phyloP scores from a whole-genome alignment of 768 basidiomycete species.

The Leccinum barrowsii region DNA sequence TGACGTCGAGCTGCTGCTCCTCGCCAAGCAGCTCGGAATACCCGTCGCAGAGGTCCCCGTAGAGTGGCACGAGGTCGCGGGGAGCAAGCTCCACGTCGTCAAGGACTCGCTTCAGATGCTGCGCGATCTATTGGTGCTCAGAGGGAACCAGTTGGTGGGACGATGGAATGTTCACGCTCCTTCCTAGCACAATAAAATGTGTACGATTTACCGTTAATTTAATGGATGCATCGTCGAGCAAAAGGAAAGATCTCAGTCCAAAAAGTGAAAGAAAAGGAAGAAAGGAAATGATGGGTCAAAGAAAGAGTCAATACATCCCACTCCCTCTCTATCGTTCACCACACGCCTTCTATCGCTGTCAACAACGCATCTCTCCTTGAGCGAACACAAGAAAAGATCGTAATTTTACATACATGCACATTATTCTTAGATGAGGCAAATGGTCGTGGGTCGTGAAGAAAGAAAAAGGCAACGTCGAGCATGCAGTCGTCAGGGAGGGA shows the following conservation, averaged over 20 bases:
- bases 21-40: slow-evolving; percentile 75
- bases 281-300: neutral
- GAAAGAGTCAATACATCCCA: slow-evolving; percentile 4
- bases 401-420: slow-evolving; percentile 32
- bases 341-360: slow-evolving; percentile 23
- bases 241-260: slow-evolving; percentile 6
- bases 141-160: slow-evolving; percentile 77
- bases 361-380: slow-evolving; percentile 22
- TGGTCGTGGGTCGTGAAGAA: slow-evolving; percentile 17
- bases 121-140: slow-evolving; percentile 76
- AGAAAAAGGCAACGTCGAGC: neutral
- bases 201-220: slow-evolving; percentile 28
- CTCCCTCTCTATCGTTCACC: slow-evolving; percentile 13
- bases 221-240: slow-evolving; percentile 17
- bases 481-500: slow-evolving; percentile 29
- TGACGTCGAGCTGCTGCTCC: slow-evolving; percentile 87
- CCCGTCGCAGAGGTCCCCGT: slow-evolving; percentile 86
- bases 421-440: slow-evolving; percentile 33
- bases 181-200: slow-evolving; percentile 11
- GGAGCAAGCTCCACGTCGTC: slow-evolving; percentile 87
- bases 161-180: slow-evolving; percentile 54
- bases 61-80: slow-evolving; percentile 90
- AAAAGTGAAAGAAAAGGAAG: slow-evolving; percentile 6
- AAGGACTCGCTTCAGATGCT: slow-evolving; percentile 88
- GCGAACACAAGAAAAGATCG: slow-evolving; percentile 26